Percentiles rank a stretch among this genome's conserved stretches.
phyloP scores from a whole-genome alignment of 257 asterid species.

The Paraleonurus japonicus region DNA sequence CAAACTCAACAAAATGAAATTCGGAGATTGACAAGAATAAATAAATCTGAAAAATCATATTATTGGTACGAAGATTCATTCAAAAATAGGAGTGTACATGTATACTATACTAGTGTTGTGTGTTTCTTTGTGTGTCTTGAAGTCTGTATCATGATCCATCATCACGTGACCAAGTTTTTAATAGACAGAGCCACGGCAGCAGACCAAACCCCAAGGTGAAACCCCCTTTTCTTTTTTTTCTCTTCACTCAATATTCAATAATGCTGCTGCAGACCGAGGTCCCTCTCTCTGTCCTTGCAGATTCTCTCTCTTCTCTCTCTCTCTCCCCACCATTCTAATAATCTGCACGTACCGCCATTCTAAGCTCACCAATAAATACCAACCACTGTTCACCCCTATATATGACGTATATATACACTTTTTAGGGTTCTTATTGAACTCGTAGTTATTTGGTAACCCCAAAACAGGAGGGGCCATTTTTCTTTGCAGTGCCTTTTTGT shows the following conservation, averaged over 20 bases:
- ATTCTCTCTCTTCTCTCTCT: constrained; percentile 24
- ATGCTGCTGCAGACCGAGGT: constrained; percentile 24
- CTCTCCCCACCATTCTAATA: neutral
- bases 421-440: neutral
- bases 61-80: too few relatives aligned
- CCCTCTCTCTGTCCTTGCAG: constrained; percentile 35
- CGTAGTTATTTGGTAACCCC: constrained; percentile 16
- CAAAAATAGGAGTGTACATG: too few relatives aligned
- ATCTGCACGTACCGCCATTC: neutral
- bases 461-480: constrained; percentile 35
- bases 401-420: neutral
- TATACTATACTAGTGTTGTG: too few relatives aligned
- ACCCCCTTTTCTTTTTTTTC: constrained; percentile 3
- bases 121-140: neutral
- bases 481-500: constrained; percentile 26
- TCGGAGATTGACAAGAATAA: too few relatives aligned
- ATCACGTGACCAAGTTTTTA: constrained; percentile 76
- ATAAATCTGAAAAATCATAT: too few relatives aligned
- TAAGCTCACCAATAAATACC: constrained; percentile 3
- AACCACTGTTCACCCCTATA: neutral
- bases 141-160: constrained; percentile 47
- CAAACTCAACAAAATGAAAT: too few relatives aligned
- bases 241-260: constrained; percentile 30
- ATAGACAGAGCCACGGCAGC: constrained; percentile 37
- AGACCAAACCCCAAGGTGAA: constrained; percentile 45